Conservation (phyloP, 345 rosid species). For the Crucihimalaya himalaica region DNA sequence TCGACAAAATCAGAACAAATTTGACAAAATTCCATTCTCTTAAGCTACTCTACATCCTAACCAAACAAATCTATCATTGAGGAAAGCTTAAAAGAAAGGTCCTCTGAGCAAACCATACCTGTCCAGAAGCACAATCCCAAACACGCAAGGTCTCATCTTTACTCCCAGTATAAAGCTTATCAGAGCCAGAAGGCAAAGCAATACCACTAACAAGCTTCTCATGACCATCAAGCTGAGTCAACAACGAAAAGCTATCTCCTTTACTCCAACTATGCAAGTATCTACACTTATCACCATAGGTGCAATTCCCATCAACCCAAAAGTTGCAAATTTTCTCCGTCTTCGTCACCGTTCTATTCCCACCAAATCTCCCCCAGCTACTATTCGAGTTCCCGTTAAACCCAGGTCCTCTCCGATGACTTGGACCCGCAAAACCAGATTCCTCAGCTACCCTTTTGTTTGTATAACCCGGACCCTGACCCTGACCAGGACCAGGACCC, state of each 20-base stretch:
- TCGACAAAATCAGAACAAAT: no score
- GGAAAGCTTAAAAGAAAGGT: not conserved
- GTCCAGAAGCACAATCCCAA: constrained; percentile 97
- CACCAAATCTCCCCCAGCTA: constrained; percentile 66
- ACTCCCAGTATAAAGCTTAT: constrained; percentile 90
- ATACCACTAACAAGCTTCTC: constrained; percentile 83
- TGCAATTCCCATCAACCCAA: constrained; percentile 90
- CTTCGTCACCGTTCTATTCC: constrained; percentile 53
- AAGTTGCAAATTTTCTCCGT: constrained; percentile 73
- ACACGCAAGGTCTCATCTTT: constrained; percentile 80
- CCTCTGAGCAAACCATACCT: constrained; percentile 50
- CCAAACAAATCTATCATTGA: not conserved
- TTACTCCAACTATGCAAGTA: constrained; percentile 89
- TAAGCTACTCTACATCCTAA: not conserved
- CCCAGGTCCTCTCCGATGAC: constrained; percentile 59
- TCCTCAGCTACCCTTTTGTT: constrained; percentile 75
- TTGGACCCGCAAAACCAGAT: constrained; percentile 60
- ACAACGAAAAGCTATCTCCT: constrained; percentile 69
- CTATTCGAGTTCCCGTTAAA: constrained; percentile 41
- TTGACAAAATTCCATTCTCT: not conserved
- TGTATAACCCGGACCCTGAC: constrained; percentile 37
- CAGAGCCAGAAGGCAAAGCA: constrained; percentile 78
- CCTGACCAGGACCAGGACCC: constrained; percentile 41
- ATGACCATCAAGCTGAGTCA: constrained; percentile 92
- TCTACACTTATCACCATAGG: constrained; percentile 74